phyloP scores from a whole-genome alignment of 345 rosid genomes.

The Moricandia moricandioides region DNA sequence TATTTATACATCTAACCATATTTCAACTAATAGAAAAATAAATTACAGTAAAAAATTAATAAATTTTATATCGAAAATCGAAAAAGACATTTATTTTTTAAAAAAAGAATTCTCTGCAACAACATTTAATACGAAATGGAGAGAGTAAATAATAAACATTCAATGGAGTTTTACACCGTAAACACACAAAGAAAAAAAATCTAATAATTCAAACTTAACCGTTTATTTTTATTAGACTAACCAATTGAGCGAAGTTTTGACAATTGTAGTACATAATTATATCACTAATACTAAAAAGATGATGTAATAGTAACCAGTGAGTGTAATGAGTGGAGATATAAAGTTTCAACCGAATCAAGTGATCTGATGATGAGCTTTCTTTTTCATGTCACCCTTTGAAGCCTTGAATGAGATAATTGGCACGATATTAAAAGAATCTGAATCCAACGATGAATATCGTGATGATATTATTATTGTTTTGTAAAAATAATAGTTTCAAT shows the following conservation, averaged over 20 bases:
- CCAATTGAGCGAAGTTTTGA: neutral
- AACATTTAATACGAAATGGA: too few species aligned
- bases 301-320: neutral
- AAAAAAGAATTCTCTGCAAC: too few species aligned
- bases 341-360: constrained; percentile 16
- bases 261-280: neutral
- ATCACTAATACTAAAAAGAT: neutral
- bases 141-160: too few species aligned
- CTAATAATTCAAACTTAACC: neutral
- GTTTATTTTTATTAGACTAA: neutral
- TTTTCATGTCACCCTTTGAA: neutral
- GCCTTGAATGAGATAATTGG: constrained; percentile 1
- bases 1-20: too few species aligned
- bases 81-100: too few species aligned
- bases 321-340: constrained; percentile 18
- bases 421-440: constrained; percentile 26
- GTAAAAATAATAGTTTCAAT: neutral
- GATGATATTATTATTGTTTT: constrained; percentile 25
- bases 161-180: neutral
- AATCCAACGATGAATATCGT: constrained; percentile 37
- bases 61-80: too few species aligned
- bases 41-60: too few species aligned
- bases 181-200: neutral
- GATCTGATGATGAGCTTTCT: neutral
- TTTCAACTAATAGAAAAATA: too few species aligned